These are phyloP conservation scores for Fusarium decemcellulare DNA, from an alignment of 2,329 filamentous ascomycete species.

Conservation along the genomic window DNA sequence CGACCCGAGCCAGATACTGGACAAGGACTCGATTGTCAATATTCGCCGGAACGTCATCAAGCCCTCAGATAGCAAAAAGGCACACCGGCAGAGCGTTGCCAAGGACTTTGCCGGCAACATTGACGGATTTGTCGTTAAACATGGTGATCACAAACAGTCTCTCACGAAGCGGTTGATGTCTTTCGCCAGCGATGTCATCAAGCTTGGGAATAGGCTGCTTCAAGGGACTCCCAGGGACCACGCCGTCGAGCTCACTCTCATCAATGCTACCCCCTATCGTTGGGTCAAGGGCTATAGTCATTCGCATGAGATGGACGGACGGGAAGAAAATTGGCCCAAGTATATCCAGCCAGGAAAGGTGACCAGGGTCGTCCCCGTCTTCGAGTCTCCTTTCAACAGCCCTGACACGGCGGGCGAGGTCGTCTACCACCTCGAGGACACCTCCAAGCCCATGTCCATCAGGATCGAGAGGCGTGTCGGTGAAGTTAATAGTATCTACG, in stretches of 20 bases:
- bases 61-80: no score
- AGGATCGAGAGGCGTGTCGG: conserved; percentile 41
- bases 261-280: conserved; percentile 53
- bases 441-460: conserved; percentile 45
- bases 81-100: no score
- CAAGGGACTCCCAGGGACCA: no score
- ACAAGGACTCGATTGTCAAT: not conserved
- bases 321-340: conserved; percentile 43
- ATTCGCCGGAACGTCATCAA: no score
- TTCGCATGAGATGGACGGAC: conserved; percentile 38
- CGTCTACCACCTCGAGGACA: conserved; percentile 48
- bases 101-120: no score
- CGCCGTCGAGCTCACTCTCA: conserved; percentile 36
- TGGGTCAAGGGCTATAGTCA: conserved; percentile 43
- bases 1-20: conserved; percentile 18
- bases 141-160: no score
- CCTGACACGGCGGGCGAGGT: conserved; percentile 48
- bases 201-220: no score
- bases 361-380: conserved; percentile 12
- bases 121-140: no score
- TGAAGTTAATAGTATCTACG: conserved; percentile 22
- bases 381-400: not conserved
- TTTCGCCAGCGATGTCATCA: no score
- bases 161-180: no score
- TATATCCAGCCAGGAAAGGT: conserved; percentile 47